Conservation (phyloP, 495 filamentous ascomycete species). For the Xylaria palmicola region DNA sequence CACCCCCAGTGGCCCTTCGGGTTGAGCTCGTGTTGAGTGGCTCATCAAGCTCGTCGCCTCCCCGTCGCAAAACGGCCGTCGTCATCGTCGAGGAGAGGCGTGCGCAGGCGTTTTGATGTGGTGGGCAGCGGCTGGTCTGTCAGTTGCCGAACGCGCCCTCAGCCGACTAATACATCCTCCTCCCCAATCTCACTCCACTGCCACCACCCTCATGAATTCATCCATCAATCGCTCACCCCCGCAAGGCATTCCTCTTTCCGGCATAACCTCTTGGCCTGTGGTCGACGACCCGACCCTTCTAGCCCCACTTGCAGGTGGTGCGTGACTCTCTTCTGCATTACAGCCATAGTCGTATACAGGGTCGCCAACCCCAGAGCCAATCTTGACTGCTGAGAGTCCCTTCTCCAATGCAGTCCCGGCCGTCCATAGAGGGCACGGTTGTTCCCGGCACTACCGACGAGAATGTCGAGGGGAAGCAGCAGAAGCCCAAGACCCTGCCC, state of each 20-base stretch:
- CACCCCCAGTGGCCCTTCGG: not conserved
- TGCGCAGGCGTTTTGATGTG: conserved; percentile 15
- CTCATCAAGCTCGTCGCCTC: conserved; percentile 1
- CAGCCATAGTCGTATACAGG: conserved; percentile 36
- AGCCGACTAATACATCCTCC: conserved; percentile 28
- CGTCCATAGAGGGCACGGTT: conserved; percentile 48
- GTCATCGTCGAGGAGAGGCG: not conserved
- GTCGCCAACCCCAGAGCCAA: conserved; percentile 41
- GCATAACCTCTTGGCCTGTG: conserved; percentile 34
- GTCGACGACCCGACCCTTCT: conserved; percentile 29
- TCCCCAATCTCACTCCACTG: conserved; percentile 5
- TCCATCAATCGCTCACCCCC: conserved; percentile 35
- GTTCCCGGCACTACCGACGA: conserved; percentile 43
- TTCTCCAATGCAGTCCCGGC: conserved; percentile 47
- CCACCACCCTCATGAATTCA: conserved; percentile 35
- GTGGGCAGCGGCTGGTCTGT: conserved; percentile 15
- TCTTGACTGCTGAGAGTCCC: conserved; percentile 23
- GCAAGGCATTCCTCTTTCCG: conserved; percentile 37
- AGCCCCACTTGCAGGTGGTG: conserved; percentile 35
- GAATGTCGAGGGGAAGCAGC: conserved; percentile 47
- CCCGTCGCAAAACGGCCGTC: no score
- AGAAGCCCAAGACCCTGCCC: conserved; percentile 54
- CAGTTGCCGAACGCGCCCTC: conserved; percentile 32
- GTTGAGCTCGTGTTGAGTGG: not conserved
- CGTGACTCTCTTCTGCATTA: conserved; percentile 37